Evolutionary conservation across 1,284 basidiomycete genomes (phyloP), one percentile per base, ranked within the genome.

Genomic region (Microbotryomycetes sp.): DNA sequence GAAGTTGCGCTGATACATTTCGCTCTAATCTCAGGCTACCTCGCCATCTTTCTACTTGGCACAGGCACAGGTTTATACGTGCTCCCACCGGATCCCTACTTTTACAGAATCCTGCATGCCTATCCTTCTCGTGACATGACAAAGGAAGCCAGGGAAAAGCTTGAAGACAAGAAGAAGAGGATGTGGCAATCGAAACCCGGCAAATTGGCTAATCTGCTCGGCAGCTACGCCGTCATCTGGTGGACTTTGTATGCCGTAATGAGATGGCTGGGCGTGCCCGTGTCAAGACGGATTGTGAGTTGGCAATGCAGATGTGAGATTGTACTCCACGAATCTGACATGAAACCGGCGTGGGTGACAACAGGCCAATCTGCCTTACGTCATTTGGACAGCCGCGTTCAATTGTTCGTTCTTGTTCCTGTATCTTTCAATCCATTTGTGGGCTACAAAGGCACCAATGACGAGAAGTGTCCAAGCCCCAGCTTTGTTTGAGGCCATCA

Each of bases 301-400:
- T 22, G 6, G 32, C 28, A 9, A 14, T 6, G 3, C 16, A n/a
- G 30, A 16, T 12, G 7, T 15, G 14, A 4, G 6, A 49, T 16
- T 1, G 3, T 22, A 6, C 47, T 22, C 12, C 47, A 23, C 12
- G 15, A 12, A 6, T 12, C 47, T 49, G 47, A 49, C 2, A 15
- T 15, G 25, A 30, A 1, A 52, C 28, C 50, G 50, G 12, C 25
- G 25, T 52, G 50, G 19, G 16, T 46, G 22, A 19, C 42, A 25
- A 6, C 63, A 93, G 90, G 87, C 86, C 50, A 97, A 98, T 72
- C 70, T 91, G 26, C 81, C 86, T 2, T 98, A 99, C 75, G 84
- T 94, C 47, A 75, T 92, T 26, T 97, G 92, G 92, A 83, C 88
- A 6, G 82, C 83, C 0, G 92, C 91, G 1, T 96, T 86, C 82